These are phyloP conservation scores for Taphrina betulina DNA, from an alignment of 1,139 yeast species.

Conservation along the genomic window DNA sequence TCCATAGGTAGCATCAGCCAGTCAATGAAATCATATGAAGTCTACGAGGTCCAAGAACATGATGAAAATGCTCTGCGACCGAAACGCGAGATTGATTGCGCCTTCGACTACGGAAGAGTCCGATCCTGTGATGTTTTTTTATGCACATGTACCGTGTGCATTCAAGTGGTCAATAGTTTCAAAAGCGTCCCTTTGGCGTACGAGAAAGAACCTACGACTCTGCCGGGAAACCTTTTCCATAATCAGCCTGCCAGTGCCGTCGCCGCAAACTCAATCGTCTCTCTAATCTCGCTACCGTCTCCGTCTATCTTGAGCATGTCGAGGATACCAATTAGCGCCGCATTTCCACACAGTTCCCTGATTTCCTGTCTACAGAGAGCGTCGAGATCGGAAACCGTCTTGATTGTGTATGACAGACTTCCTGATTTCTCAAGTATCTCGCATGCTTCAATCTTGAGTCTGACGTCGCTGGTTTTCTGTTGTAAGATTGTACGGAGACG, in stretches of 20 bases:
- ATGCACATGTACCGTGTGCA: too few relatives aligned
- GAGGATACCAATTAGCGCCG: constrained; percentile 5
- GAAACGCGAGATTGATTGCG: too few relatives aligned
- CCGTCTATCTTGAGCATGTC: constrained; percentile 12
- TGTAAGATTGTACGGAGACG: constrained; percentile 45
- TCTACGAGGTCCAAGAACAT: too few relatives aligned
- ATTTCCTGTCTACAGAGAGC: constrained; percentile 10
- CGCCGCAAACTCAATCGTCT: constrained; percentile 10
- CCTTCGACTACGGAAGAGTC: too few relatives aligned
- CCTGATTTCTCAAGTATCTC: constrained; percentile 48
- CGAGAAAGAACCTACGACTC: too few relatives aligned
- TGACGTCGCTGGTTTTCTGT: constrained; percentile 46
- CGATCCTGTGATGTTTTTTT: too few relatives aligned
- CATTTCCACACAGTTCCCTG: constrained; percentile 8
- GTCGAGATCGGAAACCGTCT: constrained; percentile 21
- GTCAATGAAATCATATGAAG: too few relatives aligned
- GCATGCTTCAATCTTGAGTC: constrained; percentile 54
- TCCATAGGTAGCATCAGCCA: too few relatives aligned
- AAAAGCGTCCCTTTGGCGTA: too few relatives aligned
- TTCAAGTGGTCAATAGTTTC: too few relatives aligned
- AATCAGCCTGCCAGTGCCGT: neutral
- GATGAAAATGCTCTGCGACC: too few relatives aligned
- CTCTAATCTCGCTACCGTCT: constrained; percentile 12
- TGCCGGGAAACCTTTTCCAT: too few relatives aligned
- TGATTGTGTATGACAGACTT: constrained; percentile 48